Percentiles rank a stretch among this genome's conserved stretches.
Evolutionary conservation across 2,329 filamentous ascomycete genomes (phyloP).

Genomic region (Aspergillus niger): DNA sequence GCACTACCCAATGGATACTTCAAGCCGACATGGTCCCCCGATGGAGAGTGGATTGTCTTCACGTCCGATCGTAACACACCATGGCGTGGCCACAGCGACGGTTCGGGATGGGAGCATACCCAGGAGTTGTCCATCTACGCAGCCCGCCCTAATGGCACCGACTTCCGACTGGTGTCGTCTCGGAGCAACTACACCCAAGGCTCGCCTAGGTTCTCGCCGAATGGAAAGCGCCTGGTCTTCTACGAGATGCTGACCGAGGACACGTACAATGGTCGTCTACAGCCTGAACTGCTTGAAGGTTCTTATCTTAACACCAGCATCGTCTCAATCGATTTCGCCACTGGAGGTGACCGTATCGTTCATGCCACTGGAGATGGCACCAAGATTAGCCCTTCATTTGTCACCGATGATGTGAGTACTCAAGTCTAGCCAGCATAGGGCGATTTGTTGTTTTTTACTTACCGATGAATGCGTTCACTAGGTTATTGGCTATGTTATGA

Average conservation of each 20-base stretch:
- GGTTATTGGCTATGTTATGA: conserved; percentile 24
- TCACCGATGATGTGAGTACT: no score
- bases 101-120: conserved; percentile 45
- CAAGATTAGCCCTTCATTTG: no score
- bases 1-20: conserved; percentile 42
- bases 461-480: no score
- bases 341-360: conserved; percentile 35
- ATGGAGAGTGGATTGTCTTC: conserved; percentile 47
- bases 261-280: conserved; percentile 41
- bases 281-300: conserved; percentile 16
- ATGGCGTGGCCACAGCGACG: conserved; percentile 46
- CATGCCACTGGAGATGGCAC: no score
- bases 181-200: conserved; percentile 41
- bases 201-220: conserved; percentile 42
- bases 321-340: conserved; percentile 43
- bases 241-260: conserved; percentile 44
- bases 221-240: conserved; percentile 40
- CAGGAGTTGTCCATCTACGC: conserved; percentile 45
- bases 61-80: conserved; percentile 46
- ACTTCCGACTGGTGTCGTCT: conserved; percentile 37
- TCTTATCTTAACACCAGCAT: conserved; percentile 23
- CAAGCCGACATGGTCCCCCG: conserved; percentile 44
- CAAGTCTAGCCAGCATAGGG: no score
- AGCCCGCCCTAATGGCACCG: conserved; percentile 40
- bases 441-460: no score